Conservation (phyloP, 257 asterid species). For the Parsonsia alboflavescens region DNA sequence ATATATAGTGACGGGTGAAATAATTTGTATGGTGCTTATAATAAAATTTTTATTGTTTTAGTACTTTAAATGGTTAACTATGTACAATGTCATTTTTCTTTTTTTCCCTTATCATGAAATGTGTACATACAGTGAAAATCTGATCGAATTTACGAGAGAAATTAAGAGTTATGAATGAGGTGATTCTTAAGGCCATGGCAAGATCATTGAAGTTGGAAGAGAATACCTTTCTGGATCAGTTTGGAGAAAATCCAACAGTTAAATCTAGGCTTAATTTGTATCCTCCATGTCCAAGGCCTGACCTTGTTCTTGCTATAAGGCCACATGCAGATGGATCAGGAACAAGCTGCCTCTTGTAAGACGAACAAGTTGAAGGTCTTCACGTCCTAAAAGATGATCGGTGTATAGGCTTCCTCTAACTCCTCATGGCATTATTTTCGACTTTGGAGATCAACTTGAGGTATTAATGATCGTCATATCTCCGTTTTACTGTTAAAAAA, state of each 20-base stretch:
- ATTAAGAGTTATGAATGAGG: slow-evolving; percentile 18
- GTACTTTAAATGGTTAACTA: too few relatives aligned
- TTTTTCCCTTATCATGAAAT: not conserved
- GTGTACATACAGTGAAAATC: slow-evolving; percentile 14
- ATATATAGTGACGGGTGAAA: too few relatives aligned
- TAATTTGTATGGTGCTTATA: too few relatives aligned
- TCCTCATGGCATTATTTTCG: slow-evolving; percentile 44
- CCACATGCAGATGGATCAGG: slow-evolving; percentile 59
- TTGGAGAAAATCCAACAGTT: slow-evolving; percentile 25
- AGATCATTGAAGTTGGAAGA: slow-evolving; percentile 31
- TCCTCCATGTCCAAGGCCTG: slow-evolving; percentile 60
- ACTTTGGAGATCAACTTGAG: slow-evolving; percentile 67
- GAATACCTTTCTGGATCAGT: slow-evolving; percentile 21
- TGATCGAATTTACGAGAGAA: slow-evolving; percentile 18
- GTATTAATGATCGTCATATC: too few relatives aligned
- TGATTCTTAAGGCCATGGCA: slow-evolving; percentile 26
- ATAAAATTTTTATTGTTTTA: too few relatives aligned
- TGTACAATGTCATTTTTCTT: not conserved
- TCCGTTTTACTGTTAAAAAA: too few relatives aligned
- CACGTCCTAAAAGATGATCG: slow-evolving; percentile 40
- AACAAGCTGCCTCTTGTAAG: slow-evolving; percentile 51
- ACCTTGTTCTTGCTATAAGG: slow-evolving; percentile 41
- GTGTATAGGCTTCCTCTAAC: slow-evolving; percentile 45
- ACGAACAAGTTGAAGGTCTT: slow-evolving; percentile 54
- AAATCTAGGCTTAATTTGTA: too few relatives aligned